These are phyloP conservation scores for Plantago elongata DNA, from an alignment of 257 asterid species.

Conservation along the genomic window DNA sequence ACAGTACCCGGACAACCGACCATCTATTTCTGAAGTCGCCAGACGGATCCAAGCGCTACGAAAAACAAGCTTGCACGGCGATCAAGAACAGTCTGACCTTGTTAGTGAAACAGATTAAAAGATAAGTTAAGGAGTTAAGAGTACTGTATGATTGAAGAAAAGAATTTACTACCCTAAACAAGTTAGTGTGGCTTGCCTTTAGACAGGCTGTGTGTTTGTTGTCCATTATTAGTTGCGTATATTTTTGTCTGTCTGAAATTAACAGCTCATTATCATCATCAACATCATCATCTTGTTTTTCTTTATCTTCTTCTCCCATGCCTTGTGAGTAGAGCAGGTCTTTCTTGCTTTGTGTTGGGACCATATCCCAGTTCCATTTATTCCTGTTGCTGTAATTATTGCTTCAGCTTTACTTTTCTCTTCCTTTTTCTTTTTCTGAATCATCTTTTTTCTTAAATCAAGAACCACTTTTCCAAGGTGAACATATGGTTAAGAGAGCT, in stretches of 20 bases:
- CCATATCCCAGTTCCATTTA: constrained; percentile 34
- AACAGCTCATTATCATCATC: constrained; percentile 25
- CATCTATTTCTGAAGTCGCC: constrained; percentile 47
- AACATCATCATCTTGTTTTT: neutral
- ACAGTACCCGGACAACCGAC: constrained; percentile 71
- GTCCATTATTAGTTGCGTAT: constrained; percentile 32
- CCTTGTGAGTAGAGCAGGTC: constrained; percentile 19
- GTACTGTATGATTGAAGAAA: constrained; percentile 18
- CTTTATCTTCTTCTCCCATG: neutral
- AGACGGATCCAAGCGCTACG: constrained; percentile 47
- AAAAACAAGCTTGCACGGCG: constrained; percentile 25
- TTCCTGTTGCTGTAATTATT: constrained; percentile 51
- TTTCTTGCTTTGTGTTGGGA: constrained; percentile 20
- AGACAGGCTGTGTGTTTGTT: constrained; percentile 17
- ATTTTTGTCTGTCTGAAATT: constrained; percentile 35
- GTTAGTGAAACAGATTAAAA: constrained; percentile 43
- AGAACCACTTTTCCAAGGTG: constrained; percentile 12
- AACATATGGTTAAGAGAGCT: constrained; percentile 1
- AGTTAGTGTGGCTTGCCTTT: constrained; percentile 1
- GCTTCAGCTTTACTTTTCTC: constrained; percentile 38
- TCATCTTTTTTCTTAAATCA: constrained; percentile 19
- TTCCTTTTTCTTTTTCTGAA: constrained; percentile 33
- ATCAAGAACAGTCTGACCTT: constrained; percentile 36
- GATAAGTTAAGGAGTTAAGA: neutral
- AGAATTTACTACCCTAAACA: neutral